Evolutionary conservation across 306 rosid genomes (phyloP), one percentile per base, ranked within the genome.

Genomic region (Acmispon strigosus): DNA sequence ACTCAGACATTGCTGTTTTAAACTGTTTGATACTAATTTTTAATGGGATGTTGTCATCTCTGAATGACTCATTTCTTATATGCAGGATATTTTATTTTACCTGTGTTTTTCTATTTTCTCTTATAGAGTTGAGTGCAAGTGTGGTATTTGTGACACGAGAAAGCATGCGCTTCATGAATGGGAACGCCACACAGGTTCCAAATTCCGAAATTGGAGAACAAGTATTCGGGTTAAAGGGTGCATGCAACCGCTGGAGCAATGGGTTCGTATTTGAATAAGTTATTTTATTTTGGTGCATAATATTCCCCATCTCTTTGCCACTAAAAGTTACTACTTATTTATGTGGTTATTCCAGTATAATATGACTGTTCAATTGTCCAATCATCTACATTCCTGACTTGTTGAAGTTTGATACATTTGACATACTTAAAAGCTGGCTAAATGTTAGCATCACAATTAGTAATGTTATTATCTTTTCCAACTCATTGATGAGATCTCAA

Each of bases 131-230:
- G 81, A 81, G 56, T 91, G 97, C 90, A 85, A 87, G 53, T 91
- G 97, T 79, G 88, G 91, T 43, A 75, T 64, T 14, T 91, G 97
- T 42, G 91, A 84, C 73, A 73, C 85, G 19, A 82, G 82, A 81
- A 89, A 91, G 76, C 91, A 85, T 69, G 87, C 89, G 61, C 97
- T 89, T 67, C 81, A 83, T 32, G 91, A 85, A 71, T 91, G 96
- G 97, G 96, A 89, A 74, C 79, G 80, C 36, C 97, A 91, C 73
- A 82, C 93, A 1, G 91, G 97, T 61, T 89, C 97, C 53, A 91
- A 89, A 76, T 79, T 77, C 9, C 85, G 87, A 87, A 87, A 89
- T 80, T 91, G 97, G 97, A 91, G 77, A 74, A 85, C 85, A 16
- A 91, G 96, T 77, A 86, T 91, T 58, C 84, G 73, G 66, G 88